phyloP scores from a whole-genome alignment of 371 early-diverging fungal genomes.

The Actinomortierella wolfii region DNA sequence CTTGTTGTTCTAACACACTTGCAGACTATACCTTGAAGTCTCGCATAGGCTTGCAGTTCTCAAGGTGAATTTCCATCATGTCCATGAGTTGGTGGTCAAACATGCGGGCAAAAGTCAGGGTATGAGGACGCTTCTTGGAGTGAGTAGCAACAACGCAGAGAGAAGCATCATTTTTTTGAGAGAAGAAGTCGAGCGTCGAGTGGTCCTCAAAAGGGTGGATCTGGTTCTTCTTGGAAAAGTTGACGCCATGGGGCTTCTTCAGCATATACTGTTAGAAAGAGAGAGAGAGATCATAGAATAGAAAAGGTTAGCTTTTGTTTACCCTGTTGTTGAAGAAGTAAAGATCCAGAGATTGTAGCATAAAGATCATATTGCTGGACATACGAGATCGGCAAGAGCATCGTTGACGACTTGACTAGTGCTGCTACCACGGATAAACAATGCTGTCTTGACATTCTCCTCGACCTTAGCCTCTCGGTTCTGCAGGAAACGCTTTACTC shows the following conservation, averaged over 20 bases:
- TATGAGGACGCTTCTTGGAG: constrained; percentile 96
- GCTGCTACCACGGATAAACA: constrained; percentile 88
- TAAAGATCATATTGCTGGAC: constrained; percentile 10
- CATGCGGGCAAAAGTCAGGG: constrained; percentile 87
- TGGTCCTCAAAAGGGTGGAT: constrained; percentile 97
- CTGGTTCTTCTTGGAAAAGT: constrained; percentile 93
- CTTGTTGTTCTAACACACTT: too few relatives aligned
- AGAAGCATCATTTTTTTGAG: constrained; percentile 93
- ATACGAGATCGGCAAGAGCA: constrained; percentile 89
- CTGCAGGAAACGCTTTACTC: constrained; percentile 82
- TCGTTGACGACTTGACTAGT: constrained; percentile 84
- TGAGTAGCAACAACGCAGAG: constrained; percentile 89
- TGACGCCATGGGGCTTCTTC: constrained; percentile 88
- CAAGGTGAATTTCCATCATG: constrained; percentile 93
- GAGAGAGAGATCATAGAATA: background rate
- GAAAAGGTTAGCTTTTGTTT: background rate
- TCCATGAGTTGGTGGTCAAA: constrained; percentile 93
- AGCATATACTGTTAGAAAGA: constrained; percentile 73
- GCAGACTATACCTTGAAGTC: constrained; percentile 76
- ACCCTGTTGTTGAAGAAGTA: background rate
- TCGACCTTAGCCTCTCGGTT: constrained; percentile 89
- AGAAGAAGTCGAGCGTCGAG: constrained; percentile 88
- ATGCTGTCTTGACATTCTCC: constrained; percentile 90
- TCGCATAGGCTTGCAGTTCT: constrained; percentile 62
- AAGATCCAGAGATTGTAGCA: background rate